A percentile compares a stretch with the other conserved stretches of the same genome.
Conservation (phyloP, 805 yeast genomes). For the Lachancea quebecensis region DNA sequence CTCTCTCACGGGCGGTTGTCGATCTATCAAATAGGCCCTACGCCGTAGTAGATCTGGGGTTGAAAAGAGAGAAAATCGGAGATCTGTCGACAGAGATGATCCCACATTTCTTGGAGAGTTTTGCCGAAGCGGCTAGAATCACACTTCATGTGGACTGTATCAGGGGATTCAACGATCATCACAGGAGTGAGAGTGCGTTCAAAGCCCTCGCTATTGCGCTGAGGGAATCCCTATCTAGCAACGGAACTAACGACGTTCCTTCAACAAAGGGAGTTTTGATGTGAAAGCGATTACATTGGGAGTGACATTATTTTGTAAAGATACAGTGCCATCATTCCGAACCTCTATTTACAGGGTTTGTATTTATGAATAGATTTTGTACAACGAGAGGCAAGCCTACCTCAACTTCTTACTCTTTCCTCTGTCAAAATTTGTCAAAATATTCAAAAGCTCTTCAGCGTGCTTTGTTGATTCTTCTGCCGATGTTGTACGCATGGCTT, state of each 20-base stretch:
- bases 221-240: conserved; percentile 72
- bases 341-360: conserved; percentile 2
- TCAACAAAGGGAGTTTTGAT: conserved; percentile 92
- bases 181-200: conserved; percentile 92
- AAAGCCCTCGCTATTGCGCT: conserved; percentile 93
- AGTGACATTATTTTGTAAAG: neutral
- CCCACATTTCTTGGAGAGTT: conserved; percentile 92
- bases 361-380: conserved; percentile 2
- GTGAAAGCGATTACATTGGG: conserved; percentile 25
- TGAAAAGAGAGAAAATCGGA: conserved; percentile 89
- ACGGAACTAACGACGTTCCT: conserved; percentile 88
- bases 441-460: conserved; percentile 18
- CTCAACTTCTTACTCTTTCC: conserved; percentile 8
- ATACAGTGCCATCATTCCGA: neutral
- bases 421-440: conserved; percentile 8
- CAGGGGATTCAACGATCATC: conserved; percentile 93
- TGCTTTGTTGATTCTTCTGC: conserved; percentile 11
- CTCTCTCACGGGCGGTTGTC: conserved; percentile 90
- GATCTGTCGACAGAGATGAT: conserved; percentile 92
- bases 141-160: conserved; percentile 93
- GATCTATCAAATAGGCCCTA: conserved; percentile 90
- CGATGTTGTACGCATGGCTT: conserved; percentile 11
- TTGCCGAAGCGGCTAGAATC: conserved; percentile 85
- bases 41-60: conserved; percentile 83
- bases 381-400: neutral